Evolutionary conservation across 805 yeast genomes (phyloP).

Genomic region (Barnettozyma sp.): DNA sequence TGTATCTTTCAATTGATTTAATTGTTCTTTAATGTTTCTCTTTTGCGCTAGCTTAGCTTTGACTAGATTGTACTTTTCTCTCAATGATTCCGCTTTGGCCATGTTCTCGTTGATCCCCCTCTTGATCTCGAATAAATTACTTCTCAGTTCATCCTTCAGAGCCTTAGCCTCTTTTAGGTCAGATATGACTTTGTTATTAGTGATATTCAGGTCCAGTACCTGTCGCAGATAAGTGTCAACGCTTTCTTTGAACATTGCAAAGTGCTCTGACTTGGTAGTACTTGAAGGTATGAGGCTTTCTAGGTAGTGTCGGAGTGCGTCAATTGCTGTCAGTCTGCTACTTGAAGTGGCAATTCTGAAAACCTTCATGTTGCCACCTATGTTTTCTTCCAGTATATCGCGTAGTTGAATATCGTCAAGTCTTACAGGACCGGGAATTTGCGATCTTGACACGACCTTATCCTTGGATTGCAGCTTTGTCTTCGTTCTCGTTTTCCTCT

Average conservation of each 20-base stretch:
- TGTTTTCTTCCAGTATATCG: conserved; percentile 1
- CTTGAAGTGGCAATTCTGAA: conserved; percentile 20
- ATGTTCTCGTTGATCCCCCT: conserved; percentile 22
- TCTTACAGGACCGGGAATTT: background rate
- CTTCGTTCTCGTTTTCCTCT: background rate
- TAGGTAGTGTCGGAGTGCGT: conserved; percentile 16
- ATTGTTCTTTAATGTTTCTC: conserved; percentile 16
- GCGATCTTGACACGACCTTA: background rate
- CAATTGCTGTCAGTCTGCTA: conserved; percentile 17
- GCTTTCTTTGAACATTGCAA: conserved; percentile 18
- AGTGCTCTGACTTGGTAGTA: conserved; percentile 3
- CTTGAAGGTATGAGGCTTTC: conserved; percentile 5
- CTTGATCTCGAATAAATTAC: conserved; percentile 25
- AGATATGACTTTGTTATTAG: conserved; percentile 28
- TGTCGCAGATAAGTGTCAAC: conserved; percentile 26
- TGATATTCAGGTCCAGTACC: conserved; percentile 30
- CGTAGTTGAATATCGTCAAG: conserved; percentile 1
- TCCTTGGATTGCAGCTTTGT: background rate
- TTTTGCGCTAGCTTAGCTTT: conserved; percentile 13
- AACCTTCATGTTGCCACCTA: conserved; percentile 17
- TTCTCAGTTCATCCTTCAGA: conserved; percentile 27
- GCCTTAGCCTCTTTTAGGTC: conserved; percentile 26
- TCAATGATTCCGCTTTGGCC: conserved; percentile 22
- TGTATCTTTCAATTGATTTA: conserved; percentile 7
- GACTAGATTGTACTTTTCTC: conserved; percentile 21